Base-by-base conservation (phyloP, 2,329 filamentous ascomycete genomes). In the Pyricularia sp. region DNA sequence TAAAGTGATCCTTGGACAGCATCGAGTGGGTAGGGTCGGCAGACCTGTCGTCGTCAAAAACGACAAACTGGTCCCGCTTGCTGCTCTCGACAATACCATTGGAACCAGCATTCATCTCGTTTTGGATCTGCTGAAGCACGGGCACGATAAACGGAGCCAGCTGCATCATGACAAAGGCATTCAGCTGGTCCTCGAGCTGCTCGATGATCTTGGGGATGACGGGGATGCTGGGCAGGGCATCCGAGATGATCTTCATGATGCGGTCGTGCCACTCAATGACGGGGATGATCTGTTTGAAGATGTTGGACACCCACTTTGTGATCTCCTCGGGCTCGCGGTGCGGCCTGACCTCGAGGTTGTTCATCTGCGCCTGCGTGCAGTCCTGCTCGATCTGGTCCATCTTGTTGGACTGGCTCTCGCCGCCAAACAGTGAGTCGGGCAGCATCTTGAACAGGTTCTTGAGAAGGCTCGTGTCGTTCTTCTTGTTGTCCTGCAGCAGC, bases 201-300 rank as follows among this genome's bases (percentile, higher is more conserved):
- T 97, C 93, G 69, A 97, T 86, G 61, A 97, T 83, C 73, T 96
- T 91, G 68, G 92, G 92, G n/a, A 97, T 82, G 59, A 97, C 84
- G 0, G 94, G 94, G 58, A 97, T 93, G 73, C 92, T 89, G 78
- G 96, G 92, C 70, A 97, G 89, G 17, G 92, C 89, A 73, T 90
- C 83, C 66, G 87, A 87, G 74, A 97, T 94, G 68, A 80, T 81
- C 81, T 94, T 89, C 85, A 97, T 89, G 70, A 97, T 83, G 66
- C 94, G 88, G 77, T 97, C 94, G 75, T 97, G 94, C 83, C 93
- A 97, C 78, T 97, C 86, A 70, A 97, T 90, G 71, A 93, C 91
- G 0, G 94, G 94, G 82, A 94, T 94, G 73, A 97, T 90, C 78
- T 97, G 90, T 76, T 85, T 81, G 72, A 90, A 91, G 68, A 93